Base-by-base conservation (phyloP, 495 filamentous ascomycete genomes). In the Geopyxis carbonaria region DNA sequence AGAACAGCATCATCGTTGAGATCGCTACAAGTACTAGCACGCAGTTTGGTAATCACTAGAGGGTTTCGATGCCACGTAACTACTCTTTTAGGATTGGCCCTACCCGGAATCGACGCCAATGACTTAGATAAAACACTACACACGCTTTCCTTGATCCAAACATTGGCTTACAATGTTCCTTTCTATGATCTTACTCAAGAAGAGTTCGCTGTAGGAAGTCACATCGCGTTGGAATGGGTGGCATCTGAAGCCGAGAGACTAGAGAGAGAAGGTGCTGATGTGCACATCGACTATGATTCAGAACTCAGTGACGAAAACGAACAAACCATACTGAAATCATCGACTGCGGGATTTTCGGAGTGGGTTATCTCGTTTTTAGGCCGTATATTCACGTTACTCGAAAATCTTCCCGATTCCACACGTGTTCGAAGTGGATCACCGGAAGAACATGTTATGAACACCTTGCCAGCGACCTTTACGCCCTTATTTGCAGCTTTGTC, bases 381-480 rank as follows among this genome's bases (percentile, higher is more conserved):
- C 11, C 80, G 86, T 46, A 81, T 99, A 5, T 99, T 99, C 58
- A 92, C 84, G 1, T 66, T 99, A 6, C 56, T 99, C 22, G 86
- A 95, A 54, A 99, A 99, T 47, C 66, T 99, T 7, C 89, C 89
- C 5, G 89, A 99, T 60, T 72, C 82, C 5, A 75, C 81, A 31
- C 68, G 84, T 27, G 72, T 93, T 22, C 74, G 85, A 40, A 85
- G 80, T 25, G 82, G 83, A 8, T 89, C 85, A 1, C 87, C 89
- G 1, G 89, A 99, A 59, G 89, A 99, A 50, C 92, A 87, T 44
- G 83, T 95, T 15, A 83, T 93, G 57, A 99, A 95, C 58, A 93
- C 85, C 0, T 64, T 99, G 29, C 89, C 89, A 15, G 83, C 87
- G 1, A 80, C 87, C 4, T 76, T 99, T 39, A 86, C 80, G 33